Conservation (phyloP, 257 asterid species). For the Knoxia roxburghii region DNA sequence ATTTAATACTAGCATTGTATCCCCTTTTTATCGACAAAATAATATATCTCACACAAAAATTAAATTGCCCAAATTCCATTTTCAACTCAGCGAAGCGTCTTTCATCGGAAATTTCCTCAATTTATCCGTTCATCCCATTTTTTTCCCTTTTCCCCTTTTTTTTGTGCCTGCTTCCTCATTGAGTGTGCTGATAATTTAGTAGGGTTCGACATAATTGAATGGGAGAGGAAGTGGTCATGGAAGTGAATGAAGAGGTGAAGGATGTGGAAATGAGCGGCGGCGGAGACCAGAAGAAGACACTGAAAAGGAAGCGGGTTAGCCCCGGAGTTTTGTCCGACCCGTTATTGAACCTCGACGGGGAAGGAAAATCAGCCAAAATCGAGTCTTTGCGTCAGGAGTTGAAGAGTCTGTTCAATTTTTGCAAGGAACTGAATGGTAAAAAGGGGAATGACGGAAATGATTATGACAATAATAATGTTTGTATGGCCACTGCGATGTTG, state of each 20-base stretch:
- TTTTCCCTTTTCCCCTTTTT: neutral
- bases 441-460: slow-evolving; percentile 30
- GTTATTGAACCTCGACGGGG: slow-evolving; percentile 14
- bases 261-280: neutral
- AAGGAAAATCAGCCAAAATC: slow-evolving; percentile 48
- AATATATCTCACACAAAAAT: no score
- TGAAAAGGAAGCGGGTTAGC: slow-evolving; percentile 35
- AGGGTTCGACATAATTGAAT: slow-evolving; percentile 10
- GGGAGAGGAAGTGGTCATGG: slow-evolving; percentile 28
- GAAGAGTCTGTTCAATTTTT: slow-evolving; percentile 42
- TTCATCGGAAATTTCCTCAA: no score
- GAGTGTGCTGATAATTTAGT: slow-evolving; percentile 5
- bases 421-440: slow-evolving; percentile 27
- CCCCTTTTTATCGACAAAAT: no score
- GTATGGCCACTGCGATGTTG: slow-evolving; percentile 50
- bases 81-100: no score
- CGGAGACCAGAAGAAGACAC: slow-evolving; percentile 18
- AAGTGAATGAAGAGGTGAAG: slow-evolving; percentile 14
- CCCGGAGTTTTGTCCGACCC: slow-evolving; percentile 5
- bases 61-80: no score
- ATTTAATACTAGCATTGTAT: no score
- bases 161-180: neutral
- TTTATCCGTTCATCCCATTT: neutral
- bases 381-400: slow-evolving; percentile 40
- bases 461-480: slow-evolving; percentile 22